Conservation (phyloP, 345 rosid genomes). For the Arabis alpina region DNA sequence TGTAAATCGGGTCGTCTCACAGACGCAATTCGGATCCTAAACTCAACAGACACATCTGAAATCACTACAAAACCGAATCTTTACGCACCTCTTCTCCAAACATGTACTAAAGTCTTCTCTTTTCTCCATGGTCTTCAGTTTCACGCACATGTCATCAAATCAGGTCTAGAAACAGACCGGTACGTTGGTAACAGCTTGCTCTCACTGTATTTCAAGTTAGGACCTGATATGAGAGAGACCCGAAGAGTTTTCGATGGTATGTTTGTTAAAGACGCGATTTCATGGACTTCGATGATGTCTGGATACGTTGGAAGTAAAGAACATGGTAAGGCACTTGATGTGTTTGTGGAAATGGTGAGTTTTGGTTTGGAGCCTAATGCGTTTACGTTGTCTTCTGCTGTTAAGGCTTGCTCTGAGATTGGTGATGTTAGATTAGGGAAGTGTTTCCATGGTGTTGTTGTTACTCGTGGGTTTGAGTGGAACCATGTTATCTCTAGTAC, state of each 20-base stretch:
- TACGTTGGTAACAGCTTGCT: constrained; percentile 85
- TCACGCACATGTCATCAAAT: constrained; percentile 74
- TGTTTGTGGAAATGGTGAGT: constrained; percentile 73
- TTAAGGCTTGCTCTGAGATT: constrained; percentile 77
- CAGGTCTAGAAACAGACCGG: constrained; percentile 75
- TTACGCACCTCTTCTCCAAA: constrained; percentile 76
- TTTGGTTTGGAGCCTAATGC: constrained; percentile 70
- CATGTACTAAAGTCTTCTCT: constrained; percentile 58
- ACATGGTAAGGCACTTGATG: constrained; percentile 54
- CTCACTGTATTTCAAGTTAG: constrained; percentile 72
- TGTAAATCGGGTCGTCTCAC: constrained; percentile 62
- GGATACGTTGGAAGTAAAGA: constrained; percentile 60
- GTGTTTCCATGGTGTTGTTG: constrained; percentile 72
- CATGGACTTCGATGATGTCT: constrained; percentile 90
- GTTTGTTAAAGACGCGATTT: constrained; percentile 64
- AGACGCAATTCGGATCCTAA: constrained; percentile 62
- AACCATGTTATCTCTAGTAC: constrained; percentile 64
- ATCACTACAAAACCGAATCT: constrained; percentile 55
- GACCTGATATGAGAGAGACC: constrained; percentile 59
- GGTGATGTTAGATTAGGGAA: constrained; percentile 58
- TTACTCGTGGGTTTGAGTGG: constrained; percentile 59
- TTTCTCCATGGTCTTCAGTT: constrained; percentile 72
- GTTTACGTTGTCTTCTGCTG: constrained; percentile 71
- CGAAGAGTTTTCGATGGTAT: constrained; percentile 68
- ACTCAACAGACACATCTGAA: constrained; percentile 41